These are phyloP conservation scores for Trametes coccinea DNA, from an alignment of 768 basidiomycete species.

Conservation along the genomic window DNA sequence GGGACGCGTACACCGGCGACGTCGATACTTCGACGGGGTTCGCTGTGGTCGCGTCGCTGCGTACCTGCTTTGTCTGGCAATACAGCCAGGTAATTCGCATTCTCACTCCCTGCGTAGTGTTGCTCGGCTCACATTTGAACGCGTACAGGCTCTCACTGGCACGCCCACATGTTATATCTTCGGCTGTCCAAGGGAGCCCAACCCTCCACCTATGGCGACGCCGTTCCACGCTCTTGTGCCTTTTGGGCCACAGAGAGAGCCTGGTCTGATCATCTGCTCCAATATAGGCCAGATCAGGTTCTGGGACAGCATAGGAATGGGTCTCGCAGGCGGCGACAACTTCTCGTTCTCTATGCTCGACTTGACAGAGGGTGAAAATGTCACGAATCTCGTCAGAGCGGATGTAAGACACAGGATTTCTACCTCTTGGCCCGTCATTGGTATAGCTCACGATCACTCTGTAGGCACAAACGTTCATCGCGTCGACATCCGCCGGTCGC, in stretches of 20 bases:
- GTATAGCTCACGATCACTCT: background rate
- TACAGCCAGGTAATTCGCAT: constrained; percentile 56
- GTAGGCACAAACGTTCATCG: constrained; percentile 66
- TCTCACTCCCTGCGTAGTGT: too few species aligned
- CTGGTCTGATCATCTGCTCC: constrained; percentile 81
- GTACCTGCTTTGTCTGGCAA: constrained; percentile 84
- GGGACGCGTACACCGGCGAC: constrained; percentile 66
- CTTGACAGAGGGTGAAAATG: constrained; percentile 54
- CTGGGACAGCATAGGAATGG: constrained; percentile 87
- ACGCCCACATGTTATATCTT: constrained; percentile 85
- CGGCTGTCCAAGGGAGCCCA: constrained; percentile 54
- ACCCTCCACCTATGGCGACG: constrained; percentile 53
- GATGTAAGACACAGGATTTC: constrained; percentile 47
- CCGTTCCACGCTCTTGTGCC: constrained; percentile 61
- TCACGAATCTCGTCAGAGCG: constrained; percentile 66
- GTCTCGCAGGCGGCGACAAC: constrained; percentile 77
- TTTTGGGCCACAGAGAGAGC: constrained; percentile 69
- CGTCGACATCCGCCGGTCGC: constrained; percentile 65
- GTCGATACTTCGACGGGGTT: constrained; percentile 75
- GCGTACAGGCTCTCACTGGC: constrained; percentile 56
- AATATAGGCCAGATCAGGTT: constrained; percentile 72
- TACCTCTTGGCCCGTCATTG: constrained; percentile 10
- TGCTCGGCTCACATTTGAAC: background rate
- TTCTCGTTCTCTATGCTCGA: constrained; percentile 52
- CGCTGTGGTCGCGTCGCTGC: constrained; percentile 66